Percentiles rank a stretch among this genome's conserved stretches.
Conservation (phyloP, 2,329 filamentous ascomycete genomes). For the Scleromitrula shiraiana region DNA sequence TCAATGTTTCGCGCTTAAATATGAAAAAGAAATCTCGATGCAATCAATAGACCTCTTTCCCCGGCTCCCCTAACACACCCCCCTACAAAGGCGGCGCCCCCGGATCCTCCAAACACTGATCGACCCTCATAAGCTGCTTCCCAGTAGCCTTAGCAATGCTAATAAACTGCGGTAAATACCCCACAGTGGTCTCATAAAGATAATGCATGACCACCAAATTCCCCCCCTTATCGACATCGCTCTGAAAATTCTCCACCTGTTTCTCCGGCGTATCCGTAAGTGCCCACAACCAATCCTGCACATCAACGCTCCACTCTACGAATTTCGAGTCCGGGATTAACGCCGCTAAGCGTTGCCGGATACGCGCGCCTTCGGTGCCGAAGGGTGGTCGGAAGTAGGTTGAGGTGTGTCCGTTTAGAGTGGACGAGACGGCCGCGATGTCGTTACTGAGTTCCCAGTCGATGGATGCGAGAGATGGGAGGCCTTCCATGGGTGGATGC, state of each 20-base stretch:
- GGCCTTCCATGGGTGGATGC: constrained; percentile 58
- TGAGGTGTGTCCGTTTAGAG: constrained; percentile 31
- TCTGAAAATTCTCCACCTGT: constrained; percentile 57
- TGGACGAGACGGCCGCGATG: constrained; percentile 38
- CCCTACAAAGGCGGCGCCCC: constrained; percentile 39
- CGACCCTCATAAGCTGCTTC: constrained; percentile 57
- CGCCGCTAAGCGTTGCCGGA: constrained; percentile 52
- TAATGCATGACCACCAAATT: constrained; percentile 63
- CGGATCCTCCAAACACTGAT: constrained; percentile 58
- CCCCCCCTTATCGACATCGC: constrained; percentile 54
- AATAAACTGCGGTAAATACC: constrained; percentile 58
- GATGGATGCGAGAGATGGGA: constrained; percentile 43
- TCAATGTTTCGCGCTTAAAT: too few species aligned
- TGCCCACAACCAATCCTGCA: constrained; percentile 65
- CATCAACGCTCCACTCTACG: constrained; percentile 62
- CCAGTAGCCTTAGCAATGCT: constrained; percentile 53
- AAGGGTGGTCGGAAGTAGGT: constrained; percentile 63
- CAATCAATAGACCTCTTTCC: too few species aligned
- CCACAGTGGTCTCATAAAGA: constrained; percentile 54
- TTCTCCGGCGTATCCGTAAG: constrained; percentile 53
- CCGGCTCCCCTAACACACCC: too few species aligned
- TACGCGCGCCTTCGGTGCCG: constrained; percentile 58
- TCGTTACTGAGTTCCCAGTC: constrained; percentile 56
- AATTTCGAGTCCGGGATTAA: constrained; percentile 46
- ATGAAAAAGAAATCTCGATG: too few species aligned